phyloP scores from a whole-genome alignment of 345 rosid genomes.

The Gossypium sturtianum region DNA sequence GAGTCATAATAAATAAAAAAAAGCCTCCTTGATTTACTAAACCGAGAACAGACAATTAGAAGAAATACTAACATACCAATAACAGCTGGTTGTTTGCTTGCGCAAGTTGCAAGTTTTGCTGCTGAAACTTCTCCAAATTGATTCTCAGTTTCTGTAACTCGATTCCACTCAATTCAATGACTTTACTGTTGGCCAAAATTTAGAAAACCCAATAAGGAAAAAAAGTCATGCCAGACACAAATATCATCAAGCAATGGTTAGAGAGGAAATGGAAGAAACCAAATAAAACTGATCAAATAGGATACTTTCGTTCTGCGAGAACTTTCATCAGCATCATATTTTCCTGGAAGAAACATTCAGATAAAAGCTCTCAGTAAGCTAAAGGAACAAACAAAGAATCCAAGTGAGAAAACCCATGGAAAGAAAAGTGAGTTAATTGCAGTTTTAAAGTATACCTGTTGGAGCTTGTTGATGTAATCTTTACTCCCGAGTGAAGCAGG shows the following conservation, averaged over 20 bases:
- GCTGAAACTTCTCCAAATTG: constrained; percentile 49
- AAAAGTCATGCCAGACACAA: constrained; percentile 10
- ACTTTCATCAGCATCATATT: constrained; percentile 42
- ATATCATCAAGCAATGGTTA: not conserved
- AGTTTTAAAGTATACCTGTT: constrained; percentile 28
- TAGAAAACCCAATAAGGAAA: constrained; percentile 1
- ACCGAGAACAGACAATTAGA: constrained; percentile 5
- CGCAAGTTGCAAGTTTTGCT: constrained; percentile 60
- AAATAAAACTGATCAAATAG: constrained; percentile 4
- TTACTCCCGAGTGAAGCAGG: constrained; percentile 22
- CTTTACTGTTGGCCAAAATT: constrained; percentile 33
- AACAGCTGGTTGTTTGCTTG: constrained; percentile 53
- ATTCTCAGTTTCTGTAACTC: constrained; percentile 54
- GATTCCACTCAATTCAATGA: constrained; percentile 40
- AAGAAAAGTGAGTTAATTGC: not conserved
- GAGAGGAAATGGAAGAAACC: not conserved
- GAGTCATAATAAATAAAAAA: not conserved
- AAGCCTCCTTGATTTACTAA: not conserved
- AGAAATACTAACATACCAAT: constrained; percentile 35
- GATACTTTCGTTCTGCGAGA: constrained; percentile 50
- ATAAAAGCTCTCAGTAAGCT: constrained; percentile 12
- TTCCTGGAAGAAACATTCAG: constrained; percentile 40
- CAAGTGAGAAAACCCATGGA: not conserved
- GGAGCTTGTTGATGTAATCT: constrained; percentile 39
- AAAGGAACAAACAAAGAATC: not conserved